These are phyloP conservation scores for Cladophialophora immunda DNA, from an alignment of 2,329 filamentous ascomycete species.

Conservation along the genomic window DNA sequence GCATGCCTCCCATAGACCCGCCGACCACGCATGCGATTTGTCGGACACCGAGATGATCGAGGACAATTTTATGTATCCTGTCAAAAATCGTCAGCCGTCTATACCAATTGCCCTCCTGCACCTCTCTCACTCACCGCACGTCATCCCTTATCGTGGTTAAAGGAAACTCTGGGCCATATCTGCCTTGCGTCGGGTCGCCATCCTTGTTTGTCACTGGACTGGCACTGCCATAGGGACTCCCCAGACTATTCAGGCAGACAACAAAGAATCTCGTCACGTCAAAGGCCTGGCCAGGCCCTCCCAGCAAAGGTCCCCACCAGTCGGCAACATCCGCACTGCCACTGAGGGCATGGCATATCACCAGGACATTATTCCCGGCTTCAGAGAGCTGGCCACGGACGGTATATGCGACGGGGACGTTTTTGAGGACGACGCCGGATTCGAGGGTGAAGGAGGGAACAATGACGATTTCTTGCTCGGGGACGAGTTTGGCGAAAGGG, in stretches of 20 bases:
- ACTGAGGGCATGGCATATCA: slow-evolving; percentile 66
- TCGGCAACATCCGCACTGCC: slow-evolving; percentile 64
- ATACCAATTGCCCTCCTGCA: background rate
- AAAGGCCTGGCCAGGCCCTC: slow-evolving; percentile 62
- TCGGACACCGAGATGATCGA: slow-evolving; percentile 63
- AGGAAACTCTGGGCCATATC: slow-evolving; percentile 95
- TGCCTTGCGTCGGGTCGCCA: slow-evolving; percentile 74
- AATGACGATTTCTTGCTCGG: slow-evolving; percentile 85
- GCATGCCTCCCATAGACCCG: slow-evolving; percentile 68
- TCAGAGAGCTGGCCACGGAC: slow-evolving; percentile 67
- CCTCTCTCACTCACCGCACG: slow-evolving; percentile 73
- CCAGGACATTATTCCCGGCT: slow-evolving; percentile 67
- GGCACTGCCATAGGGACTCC: slow-evolving; percentile 64
- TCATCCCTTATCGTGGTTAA: slow-evolving; percentile 95
- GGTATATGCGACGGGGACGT: slow-evolving; percentile 74
- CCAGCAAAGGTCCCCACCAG: slow-evolving; percentile 66
- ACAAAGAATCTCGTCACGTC: slow-evolving; percentile 63
- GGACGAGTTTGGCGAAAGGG: slow-evolving; percentile 84
- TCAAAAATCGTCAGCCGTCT: slow-evolving; percentile 25
- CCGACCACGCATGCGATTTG: slow-evolving; percentile 65
- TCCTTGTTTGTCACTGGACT: slow-evolving; percentile 78
- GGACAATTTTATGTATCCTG: slow-evolving; percentile 63
- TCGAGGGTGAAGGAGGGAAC: slow-evolving; percentile 92
- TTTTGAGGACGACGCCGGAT: slow-evolving; percentile 82
- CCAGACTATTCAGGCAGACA: slow-evolving; percentile 63